A percentile compares a stretch with the other conserved stretches of the same genome.
Conservation (phyloP, 1,139 yeast genomes). For the Lodderomyces metapsilosis region DNA sequence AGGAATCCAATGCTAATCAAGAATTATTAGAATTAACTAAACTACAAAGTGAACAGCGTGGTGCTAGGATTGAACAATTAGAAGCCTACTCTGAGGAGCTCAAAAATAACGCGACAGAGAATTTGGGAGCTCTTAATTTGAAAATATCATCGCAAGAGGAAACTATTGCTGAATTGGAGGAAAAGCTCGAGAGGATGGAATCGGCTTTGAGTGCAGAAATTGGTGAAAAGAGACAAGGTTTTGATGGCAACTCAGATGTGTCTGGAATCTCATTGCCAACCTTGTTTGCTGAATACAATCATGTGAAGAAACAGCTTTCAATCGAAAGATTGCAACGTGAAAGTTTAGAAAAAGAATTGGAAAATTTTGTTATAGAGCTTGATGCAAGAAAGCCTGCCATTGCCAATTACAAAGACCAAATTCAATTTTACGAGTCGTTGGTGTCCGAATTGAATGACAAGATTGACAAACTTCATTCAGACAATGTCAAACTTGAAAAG, state of each 20-base stretch:
- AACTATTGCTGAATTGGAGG: conserved; percentile 31
- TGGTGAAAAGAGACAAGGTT: not conserved
- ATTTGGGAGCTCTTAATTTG: conserved; percentile 23
- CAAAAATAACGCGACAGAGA: conserved; percentile 33
- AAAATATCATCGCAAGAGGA: conserved; percentile 32
- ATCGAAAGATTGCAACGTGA: conserved; percentile 73
- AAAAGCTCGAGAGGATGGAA: conserved; percentile 38
- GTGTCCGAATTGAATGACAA: conserved; percentile 40
- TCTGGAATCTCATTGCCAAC: conserved; percentile 67
- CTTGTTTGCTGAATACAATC: conserved; percentile 64
- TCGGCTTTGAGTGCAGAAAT: conserved; percentile 43
- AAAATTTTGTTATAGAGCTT: conserved; percentile 69
- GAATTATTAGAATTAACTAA: conserved; percentile 62
- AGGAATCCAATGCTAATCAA: conserved; percentile 64
- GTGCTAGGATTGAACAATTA: conserved; percentile 45
- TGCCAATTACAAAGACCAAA: conserved; percentile 60
- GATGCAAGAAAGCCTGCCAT: conserved; percentile 80
- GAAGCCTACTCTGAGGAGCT: conserved; percentile 47
- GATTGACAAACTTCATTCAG: conserved; percentile 36
- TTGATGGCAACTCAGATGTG: conserved; percentile 24
- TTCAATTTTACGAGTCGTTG: conserved; percentile 42
- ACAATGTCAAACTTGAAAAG: conserved; percentile 42
- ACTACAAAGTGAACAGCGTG: conserved; percentile 45
- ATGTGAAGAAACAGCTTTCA: conserved; percentile 63
- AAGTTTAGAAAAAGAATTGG: conserved; percentile 67